These are phyloP conservation scores for Acacia acuminata DNA, from an alignment of 306 rosid species.

Conservation along the genomic window DNA sequence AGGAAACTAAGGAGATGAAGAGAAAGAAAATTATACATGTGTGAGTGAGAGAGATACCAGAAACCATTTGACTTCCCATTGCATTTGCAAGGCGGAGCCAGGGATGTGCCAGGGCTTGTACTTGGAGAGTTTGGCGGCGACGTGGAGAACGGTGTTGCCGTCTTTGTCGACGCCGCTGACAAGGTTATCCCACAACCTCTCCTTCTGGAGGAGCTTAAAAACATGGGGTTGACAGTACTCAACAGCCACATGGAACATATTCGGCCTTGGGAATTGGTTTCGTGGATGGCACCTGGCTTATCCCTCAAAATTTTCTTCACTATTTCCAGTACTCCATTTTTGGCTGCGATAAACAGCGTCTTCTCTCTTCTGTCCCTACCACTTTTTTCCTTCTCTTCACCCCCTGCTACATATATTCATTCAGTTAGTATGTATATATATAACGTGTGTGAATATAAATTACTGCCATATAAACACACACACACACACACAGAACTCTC, in stretches of 20 bases:
- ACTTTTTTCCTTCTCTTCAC: not conserved
- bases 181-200: not conserved
- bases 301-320: not conserved
- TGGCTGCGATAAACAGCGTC: slow-evolving; percentile 40
- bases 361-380: not conserved
- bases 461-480: too few species aligned
- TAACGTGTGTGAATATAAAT: too few species aligned
- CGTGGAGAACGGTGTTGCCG: slow-evolving; percentile 7
- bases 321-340: slow-evolving; percentile 40
- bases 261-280: slow-evolving; percentile 25
- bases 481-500: too few species aligned
- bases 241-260: slow-evolving; percentile 43
- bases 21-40: not conserved
- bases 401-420: not conserved
- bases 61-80: slow-evolving; percentile 55
- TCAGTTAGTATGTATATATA: too few species aligned
- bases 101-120: slow-evolving; percentile 38
- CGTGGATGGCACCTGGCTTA: slow-evolving; percentile 36
- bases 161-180: not conserved
- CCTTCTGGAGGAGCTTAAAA: not conserved
- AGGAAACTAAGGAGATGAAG: not conserved
- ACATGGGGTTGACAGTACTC: slow-evolving; percentile 29
- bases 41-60: slow-evolving; percentile 12
- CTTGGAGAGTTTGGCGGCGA: not conserved
- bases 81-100: slow-evolving; percentile 48